Conservation (phyloP, 192 early-diverging fungal species). For the Linnemannia schmuckeri region DNA sequence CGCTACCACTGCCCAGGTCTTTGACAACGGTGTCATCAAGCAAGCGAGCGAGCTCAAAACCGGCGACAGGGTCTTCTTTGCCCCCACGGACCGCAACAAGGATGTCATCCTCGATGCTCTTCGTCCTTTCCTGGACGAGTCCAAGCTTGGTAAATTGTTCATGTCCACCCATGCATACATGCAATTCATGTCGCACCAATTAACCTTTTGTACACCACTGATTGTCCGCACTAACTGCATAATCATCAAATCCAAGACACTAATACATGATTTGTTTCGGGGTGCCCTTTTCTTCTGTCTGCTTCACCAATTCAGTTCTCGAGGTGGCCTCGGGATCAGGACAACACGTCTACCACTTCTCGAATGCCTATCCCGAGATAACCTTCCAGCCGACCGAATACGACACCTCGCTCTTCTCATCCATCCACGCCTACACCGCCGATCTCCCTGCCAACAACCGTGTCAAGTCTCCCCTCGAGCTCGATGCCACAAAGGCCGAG, state of each 20-base stretch:
- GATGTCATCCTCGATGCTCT: conserved; percentile 23
- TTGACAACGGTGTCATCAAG: conserved; percentile 10
- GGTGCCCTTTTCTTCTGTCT: neutral
- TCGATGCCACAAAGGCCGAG: conserved; percentile 18
- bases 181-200: neutral
- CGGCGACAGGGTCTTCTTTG: conserved; percentile 15
- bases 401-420: conserved; percentile 17
- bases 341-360: conserved; percentile 28
- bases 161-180: neutral
- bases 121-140: conserved; percentile 5
- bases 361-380: conserved; percentile 15
- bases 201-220: neutral
- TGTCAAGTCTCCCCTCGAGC: conserved; percentile 7
- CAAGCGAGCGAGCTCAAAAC: conserved; percentile 1
- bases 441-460: conserved; percentile 8
- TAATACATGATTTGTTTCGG: neutral
- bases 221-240: neutral
- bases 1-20: conserved; percentile 6
- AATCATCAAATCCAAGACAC: neutral
- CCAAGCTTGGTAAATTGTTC: neutral
- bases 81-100: conserved; percentile 29
- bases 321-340: conserved; percentile 29
- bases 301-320: conserved; percentile 11
- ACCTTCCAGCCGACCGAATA: conserved; percentile 40
- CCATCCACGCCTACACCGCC: conserved; percentile 30